Percentiles rank a stretch among this genome's conserved stretches.
These are phyloP conservation scores for Trametes sanguinea DNA, from an alignment of 768 basidiomycete species.

Conservation along the genomic window DNA sequence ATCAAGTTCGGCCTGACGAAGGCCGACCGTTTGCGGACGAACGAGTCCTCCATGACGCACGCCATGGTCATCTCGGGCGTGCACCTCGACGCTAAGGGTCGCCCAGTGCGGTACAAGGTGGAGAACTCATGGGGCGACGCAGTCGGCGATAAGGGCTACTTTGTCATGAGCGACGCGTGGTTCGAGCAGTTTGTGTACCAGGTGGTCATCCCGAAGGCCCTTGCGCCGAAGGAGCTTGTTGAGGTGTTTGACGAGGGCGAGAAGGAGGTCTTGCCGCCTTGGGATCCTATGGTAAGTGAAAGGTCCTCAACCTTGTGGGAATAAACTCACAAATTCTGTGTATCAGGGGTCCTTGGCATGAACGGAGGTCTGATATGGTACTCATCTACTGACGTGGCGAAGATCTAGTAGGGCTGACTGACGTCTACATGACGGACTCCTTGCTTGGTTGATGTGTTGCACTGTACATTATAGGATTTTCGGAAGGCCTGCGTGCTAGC, in stretches of 20 bases:
- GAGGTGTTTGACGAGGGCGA: slow-evolving; percentile 75
- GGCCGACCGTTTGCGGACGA: slow-evolving; percentile 77
- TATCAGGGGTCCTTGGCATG: slow-evolving; percentile 5
- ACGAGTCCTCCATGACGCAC: slow-evolving; percentile 92
- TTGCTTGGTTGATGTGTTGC: no score
- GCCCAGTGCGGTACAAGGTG: slow-evolving; percentile 89
- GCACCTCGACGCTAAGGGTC: slow-evolving; percentile 75
- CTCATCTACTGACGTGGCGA: neutral
- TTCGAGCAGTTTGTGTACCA: slow-evolving; percentile 96
- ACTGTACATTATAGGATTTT: no score
- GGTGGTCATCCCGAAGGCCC: slow-evolving; percentile 79
- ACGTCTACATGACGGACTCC: no score
- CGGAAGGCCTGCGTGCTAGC: no score
- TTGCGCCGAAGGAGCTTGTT: slow-evolving; percentile 81
- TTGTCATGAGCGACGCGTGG: slow-evolving; percentile 92
- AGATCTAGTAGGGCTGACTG: no score
- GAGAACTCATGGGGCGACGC: slow-evolving; percentile 93
- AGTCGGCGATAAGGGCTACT: slow-evolving; percentile 81
- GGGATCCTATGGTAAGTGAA: slow-evolving; percentile 81
- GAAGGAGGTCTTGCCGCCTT: slow-evolving; percentile 71
- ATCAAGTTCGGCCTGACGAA: slow-evolving; percentile 81
- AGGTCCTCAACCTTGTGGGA: neutral
- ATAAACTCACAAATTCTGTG: neutral
- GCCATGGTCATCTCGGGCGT: slow-evolving; percentile 95
- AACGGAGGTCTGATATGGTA: neutral